These are phyloP conservation scores for Fusarium domesticum DNA, from an alignment of 2,329 filamentous ascomycete genomes.

Conservation along the genomic window DNA sequence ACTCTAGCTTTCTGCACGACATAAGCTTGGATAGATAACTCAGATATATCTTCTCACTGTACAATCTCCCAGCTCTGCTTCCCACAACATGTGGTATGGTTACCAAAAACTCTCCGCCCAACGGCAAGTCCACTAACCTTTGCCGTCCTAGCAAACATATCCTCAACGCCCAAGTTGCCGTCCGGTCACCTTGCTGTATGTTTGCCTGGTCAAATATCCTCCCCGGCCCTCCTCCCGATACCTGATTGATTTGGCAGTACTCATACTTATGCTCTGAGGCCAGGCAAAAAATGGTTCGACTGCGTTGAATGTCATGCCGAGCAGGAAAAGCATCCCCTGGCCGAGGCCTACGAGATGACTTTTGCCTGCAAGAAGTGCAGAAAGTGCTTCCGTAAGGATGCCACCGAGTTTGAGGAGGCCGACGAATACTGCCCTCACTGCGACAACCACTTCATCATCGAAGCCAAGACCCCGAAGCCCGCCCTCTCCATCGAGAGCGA, in stretches of 20 bases:
- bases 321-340: constrained; percentile 70
- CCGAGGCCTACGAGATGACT: constrained; percentile 79
- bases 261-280: background rate
- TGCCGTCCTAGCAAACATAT: constrained; percentile 83
- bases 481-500: constrained; percentile 86
- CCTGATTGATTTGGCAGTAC: too few relatives aligned
- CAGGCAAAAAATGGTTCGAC: constrained; percentile 97
- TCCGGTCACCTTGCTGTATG: constrained; percentile 93
- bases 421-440: constrained; percentile 99
- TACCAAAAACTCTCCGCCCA: background rate
- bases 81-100: constrained; percentile 38
- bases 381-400: constrained; percentile 96
- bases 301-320: constrained; percentile 93
- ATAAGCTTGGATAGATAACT: constrained; percentile 1
- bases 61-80: background rate
- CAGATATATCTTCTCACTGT: background rate
- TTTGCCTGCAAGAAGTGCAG: constrained; percentile 99
- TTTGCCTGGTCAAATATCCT: constrained; percentile 11
- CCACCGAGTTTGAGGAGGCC: constrained; percentile 86
- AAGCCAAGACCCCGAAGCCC: constrained; percentile 80
- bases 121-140: constrained; percentile 5
- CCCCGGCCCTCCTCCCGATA: background rate
- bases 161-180: constrained; percentile 94
- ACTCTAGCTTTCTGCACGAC: constrained; percentile 2
- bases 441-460: constrained; percentile 96